phyloP scores from a whole-genome alignment of 179 eudicot species.

The Drosera spatulata region DNA sequence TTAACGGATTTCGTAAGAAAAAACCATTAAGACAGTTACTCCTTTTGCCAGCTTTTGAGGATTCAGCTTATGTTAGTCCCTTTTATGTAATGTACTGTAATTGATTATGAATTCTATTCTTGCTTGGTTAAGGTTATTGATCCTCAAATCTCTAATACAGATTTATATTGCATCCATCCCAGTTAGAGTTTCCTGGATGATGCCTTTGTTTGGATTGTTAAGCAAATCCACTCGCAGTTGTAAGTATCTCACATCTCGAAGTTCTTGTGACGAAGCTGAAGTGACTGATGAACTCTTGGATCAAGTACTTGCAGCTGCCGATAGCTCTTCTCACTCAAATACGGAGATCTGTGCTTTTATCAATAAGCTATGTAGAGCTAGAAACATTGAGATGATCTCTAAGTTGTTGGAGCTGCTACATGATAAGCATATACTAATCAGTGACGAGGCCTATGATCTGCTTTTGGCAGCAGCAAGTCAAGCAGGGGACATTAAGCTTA shows the following conservation, averaged over 20 bases:
- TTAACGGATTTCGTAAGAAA: too few relatives aligned
- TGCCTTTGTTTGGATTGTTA: slow-evolving; percentile 17
- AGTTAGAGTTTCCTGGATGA: slow-evolving; percentile 20
- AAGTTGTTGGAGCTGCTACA: slow-evolving; percentile 31
- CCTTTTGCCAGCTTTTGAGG: too few relatives aligned
- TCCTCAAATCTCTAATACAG: slow-evolving; percentile 19
- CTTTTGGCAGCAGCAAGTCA: slow-evolving; percentile 54
- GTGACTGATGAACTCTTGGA: slow-evolving; percentile 25
- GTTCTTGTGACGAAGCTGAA: slow-evolving; percentile 29
- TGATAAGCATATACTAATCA: slow-evolving; percentile 26
- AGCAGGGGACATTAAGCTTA: slow-evolving; percentile 27
- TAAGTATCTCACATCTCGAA: slow-evolving; percentile 28
- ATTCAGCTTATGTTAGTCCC: too few relatives aligned
- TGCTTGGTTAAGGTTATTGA: slow-evolving; percentile 1
- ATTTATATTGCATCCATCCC: slow-evolving; percentile 25
- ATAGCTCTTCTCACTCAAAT: slow-evolving; percentile 18
- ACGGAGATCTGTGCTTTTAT: slow-evolving; percentile 30
- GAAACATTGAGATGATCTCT: slow-evolving; percentile 28
- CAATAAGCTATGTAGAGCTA: slow-evolving; percentile 33
- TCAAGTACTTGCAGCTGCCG: slow-evolving; percentile 25
- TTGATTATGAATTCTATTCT: background rate
- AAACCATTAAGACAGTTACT: too few relatives aligned
- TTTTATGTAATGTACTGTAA: too few relatives aligned
- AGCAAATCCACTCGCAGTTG: slow-evolving; percentile 17
- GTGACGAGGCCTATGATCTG: slow-evolving; percentile 36